Conservation (phyloP, 164 flowering plant genomes). For the Liriodendron chinense region DNA sequence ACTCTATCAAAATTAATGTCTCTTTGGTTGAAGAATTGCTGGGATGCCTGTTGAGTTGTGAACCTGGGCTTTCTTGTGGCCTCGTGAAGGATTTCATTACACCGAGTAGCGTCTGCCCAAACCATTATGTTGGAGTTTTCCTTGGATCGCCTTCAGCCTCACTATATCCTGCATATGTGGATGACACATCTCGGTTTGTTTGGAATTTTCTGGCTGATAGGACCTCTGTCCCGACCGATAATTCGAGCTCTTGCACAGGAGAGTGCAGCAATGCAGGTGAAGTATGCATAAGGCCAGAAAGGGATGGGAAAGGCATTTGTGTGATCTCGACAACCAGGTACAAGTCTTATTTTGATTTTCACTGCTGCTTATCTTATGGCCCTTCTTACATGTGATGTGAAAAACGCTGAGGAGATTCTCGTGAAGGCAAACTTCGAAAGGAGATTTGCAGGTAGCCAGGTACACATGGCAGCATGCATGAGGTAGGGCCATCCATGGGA, state of each 20-base stretch:
- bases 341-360: background rate
- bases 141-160: slow-evolving; percentile 59
- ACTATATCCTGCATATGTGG: slow-evolving; percentile 40
- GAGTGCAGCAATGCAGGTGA: slow-evolving; percentile 50
- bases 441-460: background rate
- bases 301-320: slow-evolving; percentile 65
- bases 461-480: background rate
- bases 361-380: background rate
- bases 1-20: slow-evolving; percentile 55
- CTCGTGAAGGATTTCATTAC: slow-evolving; percentile 66
- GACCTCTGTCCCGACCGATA: slow-evolving; percentile 46
- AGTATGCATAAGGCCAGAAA: slow-evolving; percentile 66
- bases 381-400: background rate
- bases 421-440: no score
- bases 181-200: slow-evolving; percentile 72
- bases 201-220: slow-evolving; percentile 90
- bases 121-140: slow-evolving; percentile 86
- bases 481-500: background rate
- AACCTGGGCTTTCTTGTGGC: slow-evolving; percentile 84
- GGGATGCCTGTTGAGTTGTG: slow-evolving; percentile 71
- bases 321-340: slow-evolving; percentile 85
- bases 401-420: background rate
- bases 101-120: slow-evolving; percentile 61
- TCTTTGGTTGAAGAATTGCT: slow-evolving; percentile 80
- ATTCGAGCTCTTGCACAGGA: slow-evolving; percentile 53